A percentile compares a stretch with the other conserved stretches of the same genome.
These are phyloP conservation scores for Ceraceosorus guamensis DNA, from an alignment of 1,284 basidiomycete species.

Conservation along the genomic window DNA sequence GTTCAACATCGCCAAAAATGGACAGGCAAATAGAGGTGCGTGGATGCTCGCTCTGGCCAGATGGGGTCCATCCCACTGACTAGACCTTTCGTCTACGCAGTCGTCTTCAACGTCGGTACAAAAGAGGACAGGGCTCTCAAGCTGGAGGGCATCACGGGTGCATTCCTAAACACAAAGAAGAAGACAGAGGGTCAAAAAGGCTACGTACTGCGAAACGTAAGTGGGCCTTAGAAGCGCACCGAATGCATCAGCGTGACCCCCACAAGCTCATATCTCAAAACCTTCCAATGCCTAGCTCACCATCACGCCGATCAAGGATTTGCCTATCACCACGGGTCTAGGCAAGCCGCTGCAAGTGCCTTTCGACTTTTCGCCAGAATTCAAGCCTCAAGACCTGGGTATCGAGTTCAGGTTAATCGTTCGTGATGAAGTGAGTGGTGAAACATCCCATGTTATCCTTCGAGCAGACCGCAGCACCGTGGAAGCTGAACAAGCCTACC, in stretches of 20 bases:
- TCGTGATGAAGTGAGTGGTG: constrained; percentile 18
- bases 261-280: not conserved
- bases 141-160: constrained; percentile 40
- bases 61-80: too few species aligned
- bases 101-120: too few species aligned
- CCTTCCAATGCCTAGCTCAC: constrained; percentile 26
- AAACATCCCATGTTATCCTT: not conserved
- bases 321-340: constrained; percentile 26
- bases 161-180: constrained; percentile 43
- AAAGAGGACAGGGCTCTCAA: constrained; percentile 30
- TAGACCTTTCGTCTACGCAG: too few species aligned
- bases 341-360: constrained; percentile 39
- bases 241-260: not conserved
- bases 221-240: not conserved
- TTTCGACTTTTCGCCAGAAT: constrained; percentile 44
- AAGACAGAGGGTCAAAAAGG: constrained; percentile 38
- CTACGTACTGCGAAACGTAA: constrained; percentile 40
- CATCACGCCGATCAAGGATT: constrained; percentile 33
- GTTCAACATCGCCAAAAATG: constrained; percentile 41
- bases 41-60: constrained; percentile 35
- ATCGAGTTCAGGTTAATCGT: constrained; percentile 39
- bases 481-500: not conserved
- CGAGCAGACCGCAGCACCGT: not conserved
- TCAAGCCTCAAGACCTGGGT: constrained; percentile 41
- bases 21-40: constrained; percentile 44